A percentile compares a stretch with the other conserved stretches of the same genome.
phyloP scores from a whole-genome alignment of 2,329 filamentous ascomycete genomes.

The Colletotrichum sp. region DNA sequence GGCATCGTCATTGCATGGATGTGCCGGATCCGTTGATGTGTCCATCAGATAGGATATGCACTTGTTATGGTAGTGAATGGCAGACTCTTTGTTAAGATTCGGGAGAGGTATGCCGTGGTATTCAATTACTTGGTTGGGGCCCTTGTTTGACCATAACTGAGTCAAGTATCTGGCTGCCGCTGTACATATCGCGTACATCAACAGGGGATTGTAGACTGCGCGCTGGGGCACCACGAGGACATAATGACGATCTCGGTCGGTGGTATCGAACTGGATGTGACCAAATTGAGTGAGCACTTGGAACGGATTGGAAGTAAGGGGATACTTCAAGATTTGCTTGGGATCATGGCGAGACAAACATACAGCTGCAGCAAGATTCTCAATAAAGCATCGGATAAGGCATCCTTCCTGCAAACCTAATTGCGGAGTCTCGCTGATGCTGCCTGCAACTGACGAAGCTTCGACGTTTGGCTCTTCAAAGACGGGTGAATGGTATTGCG shows the following conservation, averaged over 20 bases:
- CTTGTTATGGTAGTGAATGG: neutral
- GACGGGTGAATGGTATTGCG: neutral
- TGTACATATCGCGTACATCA: constrained; percentile 5
- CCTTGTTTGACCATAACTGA: neutral
- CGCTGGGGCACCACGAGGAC: neutral
- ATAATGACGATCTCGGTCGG: neutral
- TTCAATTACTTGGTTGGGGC: neutral
- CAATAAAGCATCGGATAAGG: neutral
- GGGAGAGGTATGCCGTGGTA: neutral
- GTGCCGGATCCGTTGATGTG: neutral
- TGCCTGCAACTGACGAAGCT: neutral
- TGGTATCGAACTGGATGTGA: neutral
- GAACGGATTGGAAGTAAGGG: neutral
- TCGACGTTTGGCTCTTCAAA: neutral
- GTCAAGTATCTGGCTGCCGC: neutral
- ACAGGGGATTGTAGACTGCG: neutral
- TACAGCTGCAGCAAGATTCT: constrained; percentile 2
- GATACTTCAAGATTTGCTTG: too few relatives aligned
- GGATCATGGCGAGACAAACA: neutral
- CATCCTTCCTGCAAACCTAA: neutral
- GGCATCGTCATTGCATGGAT: constrained; percentile 1
- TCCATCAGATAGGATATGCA: neutral
- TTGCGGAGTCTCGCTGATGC: neutral
- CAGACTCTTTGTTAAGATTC: neutral
- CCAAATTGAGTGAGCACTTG: neutral